A percentile compares a stretch with the other conserved stretches of the same genome.
phyloP scores from a whole-genome alignment of 1,139 yeast genomes.

The Blastobotrys niveus region DNA sequence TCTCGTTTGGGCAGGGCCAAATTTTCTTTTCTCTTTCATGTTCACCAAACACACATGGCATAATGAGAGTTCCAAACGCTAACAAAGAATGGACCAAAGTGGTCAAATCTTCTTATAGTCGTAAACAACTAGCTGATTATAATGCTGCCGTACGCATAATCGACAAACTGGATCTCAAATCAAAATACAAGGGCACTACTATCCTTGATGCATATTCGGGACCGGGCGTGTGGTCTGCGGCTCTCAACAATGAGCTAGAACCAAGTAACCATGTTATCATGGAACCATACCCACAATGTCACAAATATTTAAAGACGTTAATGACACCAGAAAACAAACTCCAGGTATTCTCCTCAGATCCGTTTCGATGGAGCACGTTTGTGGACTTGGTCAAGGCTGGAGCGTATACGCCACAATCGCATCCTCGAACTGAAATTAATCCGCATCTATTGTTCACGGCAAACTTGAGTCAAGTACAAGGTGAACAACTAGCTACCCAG shows the following conservation, averaged over 20 bases:
- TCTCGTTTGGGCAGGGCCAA: background rate
- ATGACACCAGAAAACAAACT: conserved; percentile 17
- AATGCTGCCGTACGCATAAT: conserved; percentile 10
- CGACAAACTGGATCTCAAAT: conserved; percentile 3
- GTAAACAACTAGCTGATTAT: conserved; percentile 8
- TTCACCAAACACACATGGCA: too few relatives aligned
- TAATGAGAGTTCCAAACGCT: conserved; percentile 14
- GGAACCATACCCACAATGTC: conserved; percentile 45
- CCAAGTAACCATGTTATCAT: conserved; percentile 59
- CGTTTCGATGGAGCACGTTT: conserved; percentile 64
- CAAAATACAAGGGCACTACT: conserved; percentile 40
- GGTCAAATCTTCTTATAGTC: conserved; percentile 4
- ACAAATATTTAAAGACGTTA: conserved; percentile 22
- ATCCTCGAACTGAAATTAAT: conserved; percentile 48
- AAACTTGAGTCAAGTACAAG: conserved; percentile 52
- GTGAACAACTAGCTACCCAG: conserved; percentile 70
- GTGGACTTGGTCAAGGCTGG: conserved; percentile 40
- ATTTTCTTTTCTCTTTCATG: background rate
- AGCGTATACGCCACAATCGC: conserved; percentile 38
- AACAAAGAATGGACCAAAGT: conserved; percentile 11
- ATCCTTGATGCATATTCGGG: conserved; percentile 64
- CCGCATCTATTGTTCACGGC: conserved; percentile 59
- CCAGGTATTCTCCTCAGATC: conserved; percentile 37
- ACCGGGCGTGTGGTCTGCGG: conserved; percentile 37
- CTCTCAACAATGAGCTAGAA: conserved; percentile 49